Base-by-base conservation (phyloP, 495 filamentous ascomycete species). In the Clohesyomyces aquaticus region DNA sequence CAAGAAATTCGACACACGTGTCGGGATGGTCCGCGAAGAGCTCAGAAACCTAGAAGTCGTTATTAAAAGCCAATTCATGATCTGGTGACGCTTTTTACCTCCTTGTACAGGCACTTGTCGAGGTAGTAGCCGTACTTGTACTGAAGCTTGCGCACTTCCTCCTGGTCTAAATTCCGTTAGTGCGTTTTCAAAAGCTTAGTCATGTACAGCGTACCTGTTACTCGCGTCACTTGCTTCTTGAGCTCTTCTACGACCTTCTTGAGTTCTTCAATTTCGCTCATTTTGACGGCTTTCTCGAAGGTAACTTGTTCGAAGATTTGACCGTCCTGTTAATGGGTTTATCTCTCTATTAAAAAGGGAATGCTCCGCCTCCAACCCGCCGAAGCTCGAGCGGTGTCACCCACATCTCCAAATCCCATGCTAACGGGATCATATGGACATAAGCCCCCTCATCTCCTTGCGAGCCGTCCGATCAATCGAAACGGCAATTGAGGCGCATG, bases 91-190 rank as follows among this genome's bases (percentile, higher is more conserved):
- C 18, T 28, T 42, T 71, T 52, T 55, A 76, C 80, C 72, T 84
- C 78, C 59, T 83, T 77, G 74, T 84, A 84, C 1, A 83, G 73
- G 60, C 82, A 84, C 53, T 84, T 84, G 73, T 84, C 82, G 43
- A 84, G 77, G 65, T 84, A 84, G 72, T 84, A 84, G 51, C 82
- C 82, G 66, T 84, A 84, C 66, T 82, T 82, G 76, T 75, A 77
- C 63, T 83, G 81, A 4, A 78, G 72, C 61, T 84, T 83, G 64
- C 79, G 77, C 32, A 83, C 76, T 65, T 83, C 81, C 22, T 53
- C 28, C 22, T 59, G 59, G 43, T 67, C 65, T 67, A 32, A 18
- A 27, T 19, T 10, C 11, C 21, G 50, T 43, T 46, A 52, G 68
- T 61, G 52, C 56, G 19, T 3, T 16, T 55, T 27, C 23, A 19